Conservation (phyloP, 1,284 basidiomycete species). For the Irpex rosettiformis region DNA sequence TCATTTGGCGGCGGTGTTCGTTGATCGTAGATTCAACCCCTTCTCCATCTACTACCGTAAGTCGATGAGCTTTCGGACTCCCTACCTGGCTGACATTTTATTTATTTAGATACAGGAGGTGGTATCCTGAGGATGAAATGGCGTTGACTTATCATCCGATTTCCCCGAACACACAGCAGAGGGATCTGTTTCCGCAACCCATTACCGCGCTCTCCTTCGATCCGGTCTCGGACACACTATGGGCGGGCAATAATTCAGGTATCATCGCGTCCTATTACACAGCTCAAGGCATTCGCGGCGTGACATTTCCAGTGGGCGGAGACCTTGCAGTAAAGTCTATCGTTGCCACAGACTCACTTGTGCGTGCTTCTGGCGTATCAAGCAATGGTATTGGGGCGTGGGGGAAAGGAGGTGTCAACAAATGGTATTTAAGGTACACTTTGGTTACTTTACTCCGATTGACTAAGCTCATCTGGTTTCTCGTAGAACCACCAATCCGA, state of each 20-base stretch:
- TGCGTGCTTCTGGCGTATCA: slow-evolving; percentile 58
- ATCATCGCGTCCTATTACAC: slow-evolving; percentile 74
- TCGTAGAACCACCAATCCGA: slow-evolving; percentile 37
- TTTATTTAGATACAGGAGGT: neutral
- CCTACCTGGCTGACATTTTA: neutral
- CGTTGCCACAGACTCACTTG: slow-evolving; percentile 69
- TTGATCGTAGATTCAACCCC: too few species aligned
- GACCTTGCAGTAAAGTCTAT: slow-evolving; percentile 67
- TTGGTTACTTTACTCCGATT: slow-evolving; percentile 17
- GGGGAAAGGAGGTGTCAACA: slow-evolving; percentile 79
- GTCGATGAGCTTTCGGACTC: neutral
- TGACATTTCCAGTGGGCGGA: slow-evolving; percentile 74
- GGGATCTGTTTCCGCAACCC: slow-evolving; percentile 44
- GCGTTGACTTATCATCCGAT: slow-evolving; percentile 36
- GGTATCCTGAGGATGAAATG: slow-evolving; percentile 22
- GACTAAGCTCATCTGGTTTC: neutral
- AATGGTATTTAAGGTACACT: slow-evolving; percentile 66
- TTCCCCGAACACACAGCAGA: slow-evolving; percentile 34
- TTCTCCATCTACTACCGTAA: too few species aligned
- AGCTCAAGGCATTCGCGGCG: slow-evolving; percentile 62
- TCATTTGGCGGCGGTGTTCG: too few species aligned
- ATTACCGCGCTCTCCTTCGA: slow-evolving; percentile 84
- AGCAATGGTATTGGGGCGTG: slow-evolving; percentile 69
- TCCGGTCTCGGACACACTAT: slow-evolving; percentile 85
- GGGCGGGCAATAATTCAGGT: slow-evolving; percentile 81